Conservation (phyloP, 2,329 filamentous ascomycete genomes). For the Dactylellina parvicollis region DNA sequence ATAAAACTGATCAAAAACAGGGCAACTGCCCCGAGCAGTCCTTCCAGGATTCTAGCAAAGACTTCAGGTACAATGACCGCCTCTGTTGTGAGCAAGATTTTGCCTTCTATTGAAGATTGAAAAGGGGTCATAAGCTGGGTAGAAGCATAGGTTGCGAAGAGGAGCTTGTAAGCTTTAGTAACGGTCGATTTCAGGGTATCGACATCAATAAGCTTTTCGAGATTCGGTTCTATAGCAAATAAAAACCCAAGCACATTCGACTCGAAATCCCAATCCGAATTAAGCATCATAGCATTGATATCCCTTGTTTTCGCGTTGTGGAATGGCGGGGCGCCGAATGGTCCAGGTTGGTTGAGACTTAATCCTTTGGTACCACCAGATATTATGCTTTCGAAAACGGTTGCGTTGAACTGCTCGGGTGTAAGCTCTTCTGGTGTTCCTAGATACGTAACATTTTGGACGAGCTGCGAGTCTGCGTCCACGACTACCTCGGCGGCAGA, state of each 20-base stretch:
- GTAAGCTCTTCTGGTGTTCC: not conserved
- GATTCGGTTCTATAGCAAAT: slow-evolving; percentile 40
- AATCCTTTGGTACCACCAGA: slow-evolving; percentile 11
- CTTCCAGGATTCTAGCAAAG: slow-evolving; percentile 62
- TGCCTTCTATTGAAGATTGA: slow-evolving; percentile 42
- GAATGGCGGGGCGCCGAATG: slow-evolving; percentile 3
- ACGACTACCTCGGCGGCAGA: slow-evolving; percentile 41
- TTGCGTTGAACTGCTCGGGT: slow-evolving; percentile 12
- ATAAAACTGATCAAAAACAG: slow-evolving; percentile 57
- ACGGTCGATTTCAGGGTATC: slow-evolving; percentile 33
- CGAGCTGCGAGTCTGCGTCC: slow-evolving; percentile 33
- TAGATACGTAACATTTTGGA: slow-evolving; percentile 33
- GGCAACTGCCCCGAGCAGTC: slow-evolving; percentile 58
- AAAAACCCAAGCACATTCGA: slow-evolving; percentile 27
- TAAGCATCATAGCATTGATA: slow-evolving; percentile 21
- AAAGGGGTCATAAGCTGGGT: slow-evolving; percentile 29
- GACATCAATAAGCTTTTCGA: slow-evolving; percentile 31
- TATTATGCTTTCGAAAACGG: slow-evolving; percentile 32
- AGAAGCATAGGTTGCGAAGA: slow-evolving; percentile 44
- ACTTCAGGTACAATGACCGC: slow-evolving; percentile 61
- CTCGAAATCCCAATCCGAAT: slow-evolving; percentile 36
- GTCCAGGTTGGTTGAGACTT: not conserved
- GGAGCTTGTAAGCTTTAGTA: slow-evolving; percentile 43
- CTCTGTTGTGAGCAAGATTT: slow-evolving; percentile 56
- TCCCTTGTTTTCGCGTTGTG: slow-evolving; percentile 1